Evolutionary conservation across 2,329 filamentous ascomycete genomes (phyloP).

Genomic region (Penicillium sp.): DNA sequence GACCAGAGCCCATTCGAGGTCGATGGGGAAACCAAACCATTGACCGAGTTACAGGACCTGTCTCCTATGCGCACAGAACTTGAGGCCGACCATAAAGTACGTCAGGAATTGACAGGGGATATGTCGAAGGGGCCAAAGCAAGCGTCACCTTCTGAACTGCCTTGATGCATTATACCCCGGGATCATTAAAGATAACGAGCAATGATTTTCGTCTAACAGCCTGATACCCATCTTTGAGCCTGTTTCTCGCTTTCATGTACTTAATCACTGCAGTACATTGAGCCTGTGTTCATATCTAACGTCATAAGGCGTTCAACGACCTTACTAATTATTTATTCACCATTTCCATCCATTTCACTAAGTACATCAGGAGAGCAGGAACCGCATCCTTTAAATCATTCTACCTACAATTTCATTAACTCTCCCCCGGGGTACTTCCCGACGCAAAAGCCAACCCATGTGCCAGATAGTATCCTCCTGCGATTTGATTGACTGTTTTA

Average conservation of each 20-base stretch:
- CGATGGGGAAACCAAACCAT: background rate
- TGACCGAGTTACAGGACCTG: background rate
- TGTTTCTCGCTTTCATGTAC: too few relatives aligned
- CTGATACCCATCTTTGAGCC: too few relatives aligned
- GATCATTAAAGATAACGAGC: background rate
- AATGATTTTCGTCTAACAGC: too few relatives aligned
- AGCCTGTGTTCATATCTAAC: too few relatives aligned
- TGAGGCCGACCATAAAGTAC: background rate
- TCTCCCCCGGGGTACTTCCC: background rate
- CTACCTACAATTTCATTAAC: background rate
- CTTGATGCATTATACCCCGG: background rate
- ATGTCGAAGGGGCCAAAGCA: background rate
- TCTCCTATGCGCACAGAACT: background rate
- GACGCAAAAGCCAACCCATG: slow-evolving; percentile 15
- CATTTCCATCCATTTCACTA: background rate
- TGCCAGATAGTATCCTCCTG: slow-evolving; percentile 17
- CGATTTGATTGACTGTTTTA: slow-evolving; percentile 17
- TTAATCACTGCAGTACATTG: too few relatives aligned
- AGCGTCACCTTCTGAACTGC: background rate
- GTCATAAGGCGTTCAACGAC: too few relatives aligned
- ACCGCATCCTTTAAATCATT: too few relatives aligned
- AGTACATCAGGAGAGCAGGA: too few relatives aligned
- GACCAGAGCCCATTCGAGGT: background rate
- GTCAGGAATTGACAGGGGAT: background rate
- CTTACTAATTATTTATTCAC: too few relatives aligned